Evolutionary conservation across 1,284 basidiomycete genomes (phyloP), one percentile per base, ranked within the genome.

Genomic region (Apiotrichum gracile): DNA sequence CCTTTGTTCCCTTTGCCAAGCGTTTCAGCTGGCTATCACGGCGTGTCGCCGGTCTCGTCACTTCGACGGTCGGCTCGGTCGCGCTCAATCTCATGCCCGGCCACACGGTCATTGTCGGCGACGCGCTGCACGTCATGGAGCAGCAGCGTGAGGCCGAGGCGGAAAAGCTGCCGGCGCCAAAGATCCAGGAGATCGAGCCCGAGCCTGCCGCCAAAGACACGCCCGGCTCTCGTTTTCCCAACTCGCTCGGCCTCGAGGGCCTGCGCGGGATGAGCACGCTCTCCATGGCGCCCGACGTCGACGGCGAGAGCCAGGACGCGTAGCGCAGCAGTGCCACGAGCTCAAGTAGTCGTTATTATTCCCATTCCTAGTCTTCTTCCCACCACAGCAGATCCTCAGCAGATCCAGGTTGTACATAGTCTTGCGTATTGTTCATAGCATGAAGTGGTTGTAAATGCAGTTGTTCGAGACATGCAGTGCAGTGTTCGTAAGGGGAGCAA

Each of bases 1-100:
- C 66, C 7, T 60, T 75, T 34, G 68, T 75, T 6, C 73, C 73
- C 4, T 70, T 75, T 46, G 71, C 68, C 53, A 71, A 67, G 49
- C 60, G 66, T 14, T 41, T 71, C 40, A 61, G 55, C 24, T 67
- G 67, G 63, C 40, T 71, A 17, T 65, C 66, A 0, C 39, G 68
- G 5, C 63, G 64, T 9, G 4, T 71, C 6, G 61, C 63, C 1
- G 70, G 70, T 8, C 41, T 69, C 5, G 52, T 70, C 13, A 59
- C 62, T 5, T 61, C 63, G 19, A 55, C 58, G 1, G 35, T 70
- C 1, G 70, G 70, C 16, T 49, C 52, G 0, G 39, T 66, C 7
- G 61, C 61, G 2, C 31, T 68, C 43, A 51, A 53, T 7, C 22
- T 64, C 10, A 14, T 63, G 1, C 58, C 62, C 4, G 52, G 47